A percentile compares a stretch with the other conserved stretches of the same genome.
phyloP scores from a whole-genome alignment of 441 rosid genomes.

The Populus hybrid region DNA sequence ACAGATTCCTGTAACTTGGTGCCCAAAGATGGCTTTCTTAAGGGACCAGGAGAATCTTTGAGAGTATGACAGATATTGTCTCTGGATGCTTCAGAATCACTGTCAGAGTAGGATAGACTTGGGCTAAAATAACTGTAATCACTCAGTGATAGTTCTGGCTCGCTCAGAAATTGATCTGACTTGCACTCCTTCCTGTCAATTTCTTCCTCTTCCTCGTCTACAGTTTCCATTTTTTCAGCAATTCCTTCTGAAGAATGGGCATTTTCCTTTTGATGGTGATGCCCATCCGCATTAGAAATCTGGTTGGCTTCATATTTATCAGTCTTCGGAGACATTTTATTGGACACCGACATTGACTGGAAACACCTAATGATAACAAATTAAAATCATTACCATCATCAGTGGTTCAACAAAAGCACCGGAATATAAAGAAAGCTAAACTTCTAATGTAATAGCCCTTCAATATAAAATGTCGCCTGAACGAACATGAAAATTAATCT shows the following conservation, averaged over 20 bases:
- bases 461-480: not conserved
- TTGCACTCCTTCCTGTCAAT: conserved; percentile 21
- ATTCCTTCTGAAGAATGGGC: conserved; percentile 27
- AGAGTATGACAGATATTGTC: conserved; percentile 27
- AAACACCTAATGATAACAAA: conserved; percentile 27
- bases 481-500: not conserved
- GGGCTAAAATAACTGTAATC: conserved; percentile 36
- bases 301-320: conserved; percentile 16
- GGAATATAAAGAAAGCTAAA: not conserved
- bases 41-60: conserved; percentile 23
- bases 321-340: conserved; percentile 22
- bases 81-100: conserved; percentile 35
- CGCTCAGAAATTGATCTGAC: conserved; percentile 27
- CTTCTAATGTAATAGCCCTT: not conserved
- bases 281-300: conserved; percentile 19
- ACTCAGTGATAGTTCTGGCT: conserved; percentile 40
- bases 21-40: conserved; percentile 26
- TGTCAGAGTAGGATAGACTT: conserved; percentile 39
- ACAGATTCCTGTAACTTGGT: conserved; percentile 26
- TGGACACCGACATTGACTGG: conserved; percentile 25
- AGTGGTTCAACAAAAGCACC: not conserved
- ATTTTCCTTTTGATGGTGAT: conserved; percentile 19
- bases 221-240: conserved; percentile 29
- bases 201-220: conserved; percentile 30
- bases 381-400: conserved; percentile 4